A percentile compares a stretch with the other conserved stretches of the same genome.
These are phyloP conservation scores for Candida pseudoviswanathii DNA, from an alignment of 1,139 yeast species.

Conservation along the genomic window DNA sequence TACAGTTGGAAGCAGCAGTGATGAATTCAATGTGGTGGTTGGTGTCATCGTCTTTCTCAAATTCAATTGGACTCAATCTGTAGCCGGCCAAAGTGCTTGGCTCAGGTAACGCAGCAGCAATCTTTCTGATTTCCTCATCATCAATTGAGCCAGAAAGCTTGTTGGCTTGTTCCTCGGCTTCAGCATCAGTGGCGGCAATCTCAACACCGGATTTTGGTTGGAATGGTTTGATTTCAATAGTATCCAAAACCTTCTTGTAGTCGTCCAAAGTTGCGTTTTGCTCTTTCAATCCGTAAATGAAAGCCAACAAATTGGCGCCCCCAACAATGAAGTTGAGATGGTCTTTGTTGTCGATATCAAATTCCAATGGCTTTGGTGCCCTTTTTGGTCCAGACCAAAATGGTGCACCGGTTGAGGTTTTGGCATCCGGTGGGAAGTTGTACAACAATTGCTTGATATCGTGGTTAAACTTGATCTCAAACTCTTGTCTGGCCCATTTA, in stretches of 20 bases:
- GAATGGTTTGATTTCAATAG: constrained; percentile 46
- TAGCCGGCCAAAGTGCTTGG: constrained; percentile 90
- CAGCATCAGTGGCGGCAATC: constrained; percentile 87
- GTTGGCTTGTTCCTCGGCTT: constrained; percentile 77
- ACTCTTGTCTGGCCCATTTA: constrained; percentile 90
- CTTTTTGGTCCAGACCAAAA: constrained; percentile 99
- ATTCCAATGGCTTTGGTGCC: constrained; percentile 82
- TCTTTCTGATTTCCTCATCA: constrained; percentile 56
- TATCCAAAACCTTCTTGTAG: constrained; percentile 55
- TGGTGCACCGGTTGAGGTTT: constrained; percentile 86
- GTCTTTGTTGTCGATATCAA: constrained; percentile 73
- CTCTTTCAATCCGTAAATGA: constrained; percentile 79
- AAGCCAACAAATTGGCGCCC: constrained; percentile 91
- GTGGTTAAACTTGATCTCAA: constrained; percentile 79
- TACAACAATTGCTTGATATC: constrained; percentile 87
- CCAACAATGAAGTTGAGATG: constrained; percentile 84
- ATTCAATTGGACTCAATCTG: constrained; percentile 83
- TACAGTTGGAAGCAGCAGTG: constrained; percentile 93
- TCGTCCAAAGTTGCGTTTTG: constrained; percentile 42
- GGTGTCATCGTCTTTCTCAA: constrained; percentile 96
- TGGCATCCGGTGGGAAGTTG: constrained; percentile 94
- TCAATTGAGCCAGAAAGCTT: constrained; percentile 49
- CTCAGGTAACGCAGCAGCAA: constrained; percentile 82
- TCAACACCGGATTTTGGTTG: constrained; percentile 73
- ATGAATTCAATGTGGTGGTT: constrained; percentile 97